Percentiles rank a stretch among this genome's conserved stretches.
These are phyloP conservation scores for Chaetoceros tenuissimus DNA, from an alignment of 108 stramenopile genomes.

Conservation along the genomic window DNA sequence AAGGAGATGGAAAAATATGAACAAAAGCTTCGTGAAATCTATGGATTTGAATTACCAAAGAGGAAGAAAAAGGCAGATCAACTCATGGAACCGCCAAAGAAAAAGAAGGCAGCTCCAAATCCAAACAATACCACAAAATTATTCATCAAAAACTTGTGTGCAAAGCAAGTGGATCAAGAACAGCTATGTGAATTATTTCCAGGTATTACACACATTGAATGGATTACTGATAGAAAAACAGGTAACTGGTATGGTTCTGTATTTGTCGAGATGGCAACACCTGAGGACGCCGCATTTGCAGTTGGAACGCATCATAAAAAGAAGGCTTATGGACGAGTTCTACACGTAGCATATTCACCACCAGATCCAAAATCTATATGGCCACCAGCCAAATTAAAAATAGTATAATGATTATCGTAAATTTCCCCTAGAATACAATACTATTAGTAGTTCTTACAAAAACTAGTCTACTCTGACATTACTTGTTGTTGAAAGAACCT, in stretches of 20 bases:
- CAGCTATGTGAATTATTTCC: conserved; percentile 30
- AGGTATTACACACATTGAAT: conserved; percentile 49
- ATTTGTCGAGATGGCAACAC: conserved; percentile 57
- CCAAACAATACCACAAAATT: conserved; percentile 42
- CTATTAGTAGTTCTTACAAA: no score
- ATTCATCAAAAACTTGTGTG: conserved; percentile 47
- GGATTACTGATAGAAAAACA: conserved; percentile 27
- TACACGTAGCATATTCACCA: conserved; percentile 40
- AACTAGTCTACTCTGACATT: no score
- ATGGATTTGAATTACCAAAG: neutral
- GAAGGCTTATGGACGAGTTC: conserved; percentile 29
- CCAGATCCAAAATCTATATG: conserved; percentile 54
- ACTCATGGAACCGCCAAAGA: neutral
- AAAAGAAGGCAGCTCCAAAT: conserved; percentile 34
- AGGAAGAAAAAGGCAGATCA: neutral
- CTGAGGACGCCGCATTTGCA: conserved; percentile 48
- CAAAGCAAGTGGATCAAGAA: conserved; percentile 31
- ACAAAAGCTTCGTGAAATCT: conserved; percentile 27
- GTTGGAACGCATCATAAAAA: conserved; percentile 35
- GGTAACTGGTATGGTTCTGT: conserved; percentile 38
- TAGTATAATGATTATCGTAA: neutral
- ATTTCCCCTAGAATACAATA: no score
- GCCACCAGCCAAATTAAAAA: conserved; percentile 40
- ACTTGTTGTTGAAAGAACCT: no score
- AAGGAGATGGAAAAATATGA: conserved; percentile 44